phyloP scores from a whole-genome alignment of 306 rosid species.

The Gastrolobium bilobum region DNA sequence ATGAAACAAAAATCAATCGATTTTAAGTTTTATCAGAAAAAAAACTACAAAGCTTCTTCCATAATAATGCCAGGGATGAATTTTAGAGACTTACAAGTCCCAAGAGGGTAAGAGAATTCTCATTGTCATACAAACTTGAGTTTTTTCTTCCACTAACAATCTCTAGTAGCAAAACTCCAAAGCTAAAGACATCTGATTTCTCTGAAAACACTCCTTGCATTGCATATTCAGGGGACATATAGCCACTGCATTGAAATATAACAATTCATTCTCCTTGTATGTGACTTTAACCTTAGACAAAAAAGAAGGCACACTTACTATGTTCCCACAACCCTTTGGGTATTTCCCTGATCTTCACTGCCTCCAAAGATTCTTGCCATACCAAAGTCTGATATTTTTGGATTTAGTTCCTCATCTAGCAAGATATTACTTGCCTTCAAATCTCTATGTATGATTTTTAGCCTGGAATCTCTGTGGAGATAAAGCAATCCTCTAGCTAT shows the following conservation, averaged over 20 bases:
- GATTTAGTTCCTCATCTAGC: too few relatives aligned
- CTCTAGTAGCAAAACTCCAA: slow-evolving; percentile 25
- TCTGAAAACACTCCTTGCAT: background rate
- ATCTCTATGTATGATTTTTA: too few relatives aligned
- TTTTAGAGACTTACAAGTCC: slow-evolving; percentile 18
- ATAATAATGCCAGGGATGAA: background rate
- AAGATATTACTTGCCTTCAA: too few relatives aligned
- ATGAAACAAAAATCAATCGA: background rate
- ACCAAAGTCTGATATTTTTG: background rate
- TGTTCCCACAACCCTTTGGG: background rate
- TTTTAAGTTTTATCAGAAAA: too few relatives aligned
- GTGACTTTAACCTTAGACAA: background rate
- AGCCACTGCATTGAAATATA: background rate
- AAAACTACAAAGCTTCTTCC: background rate
- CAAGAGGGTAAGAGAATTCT: slow-evolving; percentile 3
- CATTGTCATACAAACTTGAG: slow-evolving; percentile 2
- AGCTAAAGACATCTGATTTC: slow-evolving; percentile 31
- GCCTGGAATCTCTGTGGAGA: too few relatives aligned
- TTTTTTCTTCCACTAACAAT: slow-evolving; percentile 26
- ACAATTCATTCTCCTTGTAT: background rate
- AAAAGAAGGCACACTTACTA: background rate
- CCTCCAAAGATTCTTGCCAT: slow-evolving; percentile 24
- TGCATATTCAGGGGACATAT: slow-evolving; percentile 27
- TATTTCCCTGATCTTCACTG: slow-evolving; percentile 11
- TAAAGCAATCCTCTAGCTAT: too few relatives aligned